Base-by-base conservation (phyloP, 225 moss, liverwort and hornwort genomes). In the Takakia lepidozioides region DNA sequence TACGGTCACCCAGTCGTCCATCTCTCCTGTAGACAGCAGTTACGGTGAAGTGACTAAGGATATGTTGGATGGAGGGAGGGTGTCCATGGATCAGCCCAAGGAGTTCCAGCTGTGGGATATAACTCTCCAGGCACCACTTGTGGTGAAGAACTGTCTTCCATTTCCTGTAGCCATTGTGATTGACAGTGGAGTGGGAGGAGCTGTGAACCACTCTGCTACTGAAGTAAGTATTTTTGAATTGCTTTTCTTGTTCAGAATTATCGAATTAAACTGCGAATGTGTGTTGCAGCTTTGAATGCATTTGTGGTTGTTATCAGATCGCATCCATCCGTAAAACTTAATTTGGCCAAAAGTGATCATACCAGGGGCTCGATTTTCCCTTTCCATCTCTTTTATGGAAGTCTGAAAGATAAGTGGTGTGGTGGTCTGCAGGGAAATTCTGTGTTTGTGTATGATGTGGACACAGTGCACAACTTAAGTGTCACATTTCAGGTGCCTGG, bases 361-460 rank as follows among this genome's bases (percentile, higher is more conserved):
- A n/a, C n/a, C n/a, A n/a, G n/a, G n/a, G n/a, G n/a, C n/a, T n/a
- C n/a, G n/a, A n/a, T n/a, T n/a, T n/a, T n/a, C n/a, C n/a, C n/a
- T n/a, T n/a, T n/a, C n/a, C n/a, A n/a, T n/a, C n/a, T n/a, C n/a
- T n/a, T n/a, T n/a, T n/a, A n/a, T n/a, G n/a, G n/a, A n/a, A n/a
- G n/a, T n/a, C n/a, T n/a, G n/a, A n/a, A n/a, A n/a, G n/a, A n/a
- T n/a, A n/a, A n/a, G n/a, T n/a, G n/a, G n/a, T n/a, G n/a, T n/a
- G n/a, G n/a, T n/a, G n/a, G n/a, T n/a, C 49, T 58, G 77, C 92
- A 93, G 93, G 93, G 88, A 32, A 75, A 86, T 50, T 83, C 88
- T 29, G 55, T 76, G 25, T 88, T 88, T 62, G 65, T 93, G 11
- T 86, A 88, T 49, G 86, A 88, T 58, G 72, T 93, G 58, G 93